Conservation (phyloP, 116 monocot species). For the Zostera marina region DNA sequence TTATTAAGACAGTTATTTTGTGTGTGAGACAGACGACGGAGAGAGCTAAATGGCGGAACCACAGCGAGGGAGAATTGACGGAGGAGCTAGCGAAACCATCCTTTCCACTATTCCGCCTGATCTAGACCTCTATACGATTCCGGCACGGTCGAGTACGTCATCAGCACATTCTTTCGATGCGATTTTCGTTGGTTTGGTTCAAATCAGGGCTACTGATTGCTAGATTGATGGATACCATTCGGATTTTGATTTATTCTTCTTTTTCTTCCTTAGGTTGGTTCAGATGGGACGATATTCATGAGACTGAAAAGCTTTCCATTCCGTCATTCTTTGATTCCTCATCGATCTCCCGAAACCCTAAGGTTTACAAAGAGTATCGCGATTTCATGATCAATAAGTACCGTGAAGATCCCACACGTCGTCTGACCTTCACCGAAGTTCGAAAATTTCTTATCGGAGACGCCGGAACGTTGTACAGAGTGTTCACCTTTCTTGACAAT, state of each 20-base stretch:
- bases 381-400: slow-evolving; percentile 90
- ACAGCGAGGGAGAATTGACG: not conserved
- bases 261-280: slow-evolving; percentile 54
- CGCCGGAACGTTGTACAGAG: slow-evolving; percentile 35
- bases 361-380: slow-evolving; percentile 87
- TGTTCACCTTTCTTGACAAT: slow-evolving; percentile 46
- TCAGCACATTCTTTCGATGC: not conserved
- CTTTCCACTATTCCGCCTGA: slow-evolving; percentile 4
- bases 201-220: slow-evolving; percentile 16
- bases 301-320: slow-evolving; percentile 41
- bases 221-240: not conserved
- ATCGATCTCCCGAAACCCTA: slow-evolving; percentile 51
- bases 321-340: slow-evolving; percentile 74
- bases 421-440: slow-evolving; percentile 67
- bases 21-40: not conserved
- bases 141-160: slow-evolving; percentile 43
- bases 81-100: not conserved
- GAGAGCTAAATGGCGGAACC: not conserved
- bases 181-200: not conserved
- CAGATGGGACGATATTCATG: slow-evolving; percentile 78
- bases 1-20: no score
- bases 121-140: slow-evolving; percentile 78
- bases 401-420: slow-evolving; percentile 47
- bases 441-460: slow-evolving; percentile 66
- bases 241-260: not conserved